Conservation (phyloP, 2,329 filamentous ascomycete genomes). For the Pseudogymnoascus sp. region DNA sequence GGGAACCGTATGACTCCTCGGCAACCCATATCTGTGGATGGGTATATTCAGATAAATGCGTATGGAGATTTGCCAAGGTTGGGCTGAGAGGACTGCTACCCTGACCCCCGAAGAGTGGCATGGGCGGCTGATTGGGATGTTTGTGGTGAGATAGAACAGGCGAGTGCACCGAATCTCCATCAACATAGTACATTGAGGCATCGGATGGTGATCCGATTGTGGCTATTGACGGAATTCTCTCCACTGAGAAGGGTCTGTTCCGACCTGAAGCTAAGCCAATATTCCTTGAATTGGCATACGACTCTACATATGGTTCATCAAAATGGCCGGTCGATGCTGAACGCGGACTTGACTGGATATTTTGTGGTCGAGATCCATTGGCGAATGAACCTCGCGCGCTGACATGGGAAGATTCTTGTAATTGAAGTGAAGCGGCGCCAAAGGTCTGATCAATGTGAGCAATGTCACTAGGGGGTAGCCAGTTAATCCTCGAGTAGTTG, state of each 20-base stretch:
- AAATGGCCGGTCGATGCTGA: background rate
- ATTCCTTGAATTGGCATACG: background rate
- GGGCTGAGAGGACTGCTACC: background rate
- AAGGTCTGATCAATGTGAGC: background rate
- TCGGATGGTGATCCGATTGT: background rate
- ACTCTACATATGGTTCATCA: background rate
- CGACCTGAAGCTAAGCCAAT: background rate
- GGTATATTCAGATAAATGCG: background rate
- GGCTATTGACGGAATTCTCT: background rate
- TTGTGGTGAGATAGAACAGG: background rate
- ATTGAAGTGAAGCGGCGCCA: background rate
- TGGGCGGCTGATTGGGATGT: background rate
- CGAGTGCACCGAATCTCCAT: background rate
- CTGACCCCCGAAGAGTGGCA: background rate
- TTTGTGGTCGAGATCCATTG: background rate
- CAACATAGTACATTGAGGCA: slow-evolving; percentile 1
- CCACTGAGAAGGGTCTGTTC: background rate
- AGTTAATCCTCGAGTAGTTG: slow-evolving; percentile 10
- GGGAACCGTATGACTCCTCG: background rate
- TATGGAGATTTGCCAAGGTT: slow-evolving; percentile 2
- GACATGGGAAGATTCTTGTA: background rate
- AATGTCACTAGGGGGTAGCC: slow-evolving; percentile 1
- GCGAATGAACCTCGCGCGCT: background rate
- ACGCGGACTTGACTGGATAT: background rate
- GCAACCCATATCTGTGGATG: slow-evolving; percentile 6